These are phyloP conservation scores for Apostasia shenzhenica DNA, from an alignment of 106 monocot species.

Conservation along the genomic window DNA sequence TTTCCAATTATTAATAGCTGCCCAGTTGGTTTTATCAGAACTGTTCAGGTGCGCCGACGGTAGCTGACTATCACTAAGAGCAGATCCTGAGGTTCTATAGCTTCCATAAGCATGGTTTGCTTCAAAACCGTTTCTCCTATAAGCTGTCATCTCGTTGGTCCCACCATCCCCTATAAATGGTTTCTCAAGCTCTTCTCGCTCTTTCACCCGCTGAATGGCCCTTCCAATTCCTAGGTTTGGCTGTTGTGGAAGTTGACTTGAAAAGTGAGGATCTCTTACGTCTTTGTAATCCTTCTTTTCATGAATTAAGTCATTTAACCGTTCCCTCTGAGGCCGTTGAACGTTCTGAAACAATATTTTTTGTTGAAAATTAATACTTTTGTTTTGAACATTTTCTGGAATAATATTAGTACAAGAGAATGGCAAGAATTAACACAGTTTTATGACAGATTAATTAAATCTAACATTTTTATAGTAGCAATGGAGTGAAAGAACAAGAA, in stretches of 20 bases:
- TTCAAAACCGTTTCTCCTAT: slow-evolving; percentile 13
- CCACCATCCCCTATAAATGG: slow-evolving; percentile 1
- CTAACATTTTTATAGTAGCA: background rate
- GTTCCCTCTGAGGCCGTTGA: slow-evolving; percentile 20
- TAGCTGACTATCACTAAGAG: slow-evolving; percentile 9
- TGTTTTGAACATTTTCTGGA: no score
- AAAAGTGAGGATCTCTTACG: slow-evolving; percentile 1
- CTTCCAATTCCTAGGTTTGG: slow-evolving; percentile 9
- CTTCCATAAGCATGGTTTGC: slow-evolving; percentile 12
- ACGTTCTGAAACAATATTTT: slow-evolving; percentile 10
- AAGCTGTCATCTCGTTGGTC: background rate
- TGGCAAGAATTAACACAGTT: background rate
- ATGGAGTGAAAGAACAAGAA: slow-evolving; percentile 5
- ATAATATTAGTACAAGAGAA: no score
- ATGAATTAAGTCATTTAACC: background rate
- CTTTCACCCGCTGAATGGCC: slow-evolving; percentile 2
- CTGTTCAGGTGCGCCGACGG: slow-evolving; percentile 3
- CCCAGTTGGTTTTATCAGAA: slow-evolving; percentile 6
- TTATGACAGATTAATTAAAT: slow-evolving; percentile 1
- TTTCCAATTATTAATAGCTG: slow-evolving; percentile 63
- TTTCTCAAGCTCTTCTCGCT: slow-evolving; percentile 3
- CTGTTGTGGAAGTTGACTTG: slow-evolving; percentile 6
- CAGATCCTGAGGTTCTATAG: slow-evolving; percentile 5
- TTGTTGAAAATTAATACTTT: background rate
- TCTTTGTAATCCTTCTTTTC: slow-evolving; percentile 5